Base-by-base conservation (phyloP, 2,329 filamentous ascomycete species). In the Fusarium algeriense region DNA sequence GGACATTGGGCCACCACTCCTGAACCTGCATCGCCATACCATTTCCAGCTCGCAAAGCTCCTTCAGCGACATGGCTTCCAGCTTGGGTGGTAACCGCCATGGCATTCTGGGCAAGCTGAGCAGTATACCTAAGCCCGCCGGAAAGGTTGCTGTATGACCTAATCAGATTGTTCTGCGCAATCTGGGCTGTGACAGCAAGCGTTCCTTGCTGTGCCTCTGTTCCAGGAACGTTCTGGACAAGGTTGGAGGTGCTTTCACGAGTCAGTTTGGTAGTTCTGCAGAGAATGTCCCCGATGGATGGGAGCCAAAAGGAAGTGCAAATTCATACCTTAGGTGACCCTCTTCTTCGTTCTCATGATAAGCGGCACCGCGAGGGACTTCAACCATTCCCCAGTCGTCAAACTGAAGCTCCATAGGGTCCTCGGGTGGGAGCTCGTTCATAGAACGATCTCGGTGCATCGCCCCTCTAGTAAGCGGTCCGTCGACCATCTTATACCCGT, bases 131-230 rank as follows among this genome's bases (percentile, higher is more conserved):
- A 17, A 61, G 20, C 1, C 57, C 52, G 7, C 37, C 63, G 3
- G 65, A 10, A 5, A 72, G 44, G n/a, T 30, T 43, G 15, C 43
- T 57, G 46, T 62, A 73, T 1, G 73, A 62, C 19, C 64, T 50
- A 26, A 14, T 26, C 7, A 64, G 41, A 17, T 45, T 56, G 14
- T 35, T 57, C 34, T 66, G 60, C 12, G 60, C 54, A 19, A 30
- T n/a, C 1, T 48, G 20, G 2, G 58, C 35, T 2, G 57, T 45
- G 19, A 54, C 40, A 8, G 58, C 19, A 2, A 71, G 17, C 23
- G 30, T 32, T 12, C 60, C 38, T 7, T 45, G 55, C 4, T 59
- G 45, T 14, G 32, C 26, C 10, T 40, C 28, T 7, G 50, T 26
- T 12, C 63, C 53, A 7, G 60, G 65, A 8, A 71, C 6, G 4